Evolutionary conservation across 306 rosid species (phyloP), one percentile per base, ranked within the genome.

Genomic region (Glycyrrhiza uralensis): DNA sequence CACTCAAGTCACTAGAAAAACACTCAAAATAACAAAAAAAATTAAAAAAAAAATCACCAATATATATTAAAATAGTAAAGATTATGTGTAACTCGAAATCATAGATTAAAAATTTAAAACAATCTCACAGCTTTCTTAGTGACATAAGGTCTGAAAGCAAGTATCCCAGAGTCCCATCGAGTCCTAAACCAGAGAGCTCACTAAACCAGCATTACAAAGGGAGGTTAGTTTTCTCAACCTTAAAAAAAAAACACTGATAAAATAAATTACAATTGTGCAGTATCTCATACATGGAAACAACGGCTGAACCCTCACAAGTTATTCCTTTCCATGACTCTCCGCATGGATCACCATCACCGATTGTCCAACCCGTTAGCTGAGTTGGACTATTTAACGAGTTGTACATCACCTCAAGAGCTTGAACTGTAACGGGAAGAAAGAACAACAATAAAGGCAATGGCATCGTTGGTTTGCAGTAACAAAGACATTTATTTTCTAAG

Each of bases 281-380:
- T 33, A 63, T 45, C 42, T 38, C 99, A 32, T 88, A 95, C 99
- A 95, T 87, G 52, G 97, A 83, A 74, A 91, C 93, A 74, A 91
- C 92, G 22, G 92, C 84, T 57, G 99, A 81, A 41, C 88, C 97
- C 46, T 91, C 96, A 77, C 99, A 95, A 18, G 87, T 87, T 50
- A 95, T 75, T 77, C 99, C 99, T 78, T 85, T 87, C 99, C 99
- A 95, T 17, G 96, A 89, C 81, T 88, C 88, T 54, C 72, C 90
- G 54, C 99, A 95, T 0, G 97, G 99, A 89, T 95, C 99, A 22
- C 90, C 96, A 1, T 89, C 91, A 47, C 89, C 87, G 15, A 84
- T 79, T 73, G 66, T 83, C 99, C 99, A 95, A 76, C 90, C 88
- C 26, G 93, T 88, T 62, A 95, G 82, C 87, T 81, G 69, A 68